Evolutionary conservation across 2,329 filamentous ascomycete genomes (phyloP).

Genomic region (Macrophomina phaseolina): DNA sequence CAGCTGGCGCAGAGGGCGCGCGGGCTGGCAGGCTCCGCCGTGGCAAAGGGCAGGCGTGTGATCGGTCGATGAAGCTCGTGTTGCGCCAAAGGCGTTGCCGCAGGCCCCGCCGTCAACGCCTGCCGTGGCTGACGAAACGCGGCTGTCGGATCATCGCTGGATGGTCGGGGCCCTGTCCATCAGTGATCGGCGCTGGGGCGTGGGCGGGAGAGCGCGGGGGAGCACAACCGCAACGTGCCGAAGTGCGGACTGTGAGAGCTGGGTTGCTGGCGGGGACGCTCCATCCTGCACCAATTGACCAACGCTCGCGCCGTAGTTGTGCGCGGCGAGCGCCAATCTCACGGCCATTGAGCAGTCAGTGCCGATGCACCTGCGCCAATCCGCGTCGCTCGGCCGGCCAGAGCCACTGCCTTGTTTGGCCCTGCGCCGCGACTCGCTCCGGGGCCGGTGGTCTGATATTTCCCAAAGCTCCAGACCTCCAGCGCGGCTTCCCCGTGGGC

Average conservation of each 20-base stretch:
- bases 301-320: constrained; percentile 1
- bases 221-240: neutral
- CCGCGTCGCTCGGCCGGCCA: neutral
- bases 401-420: neutral
- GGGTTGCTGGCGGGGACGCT: constrained; percentile 3
- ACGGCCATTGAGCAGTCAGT: neutral
- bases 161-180: constrained; percentile 1
- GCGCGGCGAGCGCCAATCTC: neutral
- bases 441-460: constrained; percentile 18
- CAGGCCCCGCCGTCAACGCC: neutral
- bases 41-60: constrained; percentile 1
- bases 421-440: constrained; percentile 13
- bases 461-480: constrained; percentile 3
- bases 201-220: constrained; percentile 1
- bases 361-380: neutral
- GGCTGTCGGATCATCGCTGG: neutral
- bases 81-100: constrained; percentile 20
- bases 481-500: constrained; percentile 22
- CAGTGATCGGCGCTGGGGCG: constrained; percentile 17
- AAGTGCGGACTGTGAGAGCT: neutral
- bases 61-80: constrained; percentile 23
- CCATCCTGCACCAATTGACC: neutral
- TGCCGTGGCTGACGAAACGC: constrained; percentile 2
- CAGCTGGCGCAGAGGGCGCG: constrained; percentile 8
- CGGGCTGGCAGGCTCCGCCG: constrained; percentile 1